These are phyloP conservation scores for Jasminum sambac DNA, from an alignment of 257 asterid genomes.

Conservation along the genomic window DNA sequence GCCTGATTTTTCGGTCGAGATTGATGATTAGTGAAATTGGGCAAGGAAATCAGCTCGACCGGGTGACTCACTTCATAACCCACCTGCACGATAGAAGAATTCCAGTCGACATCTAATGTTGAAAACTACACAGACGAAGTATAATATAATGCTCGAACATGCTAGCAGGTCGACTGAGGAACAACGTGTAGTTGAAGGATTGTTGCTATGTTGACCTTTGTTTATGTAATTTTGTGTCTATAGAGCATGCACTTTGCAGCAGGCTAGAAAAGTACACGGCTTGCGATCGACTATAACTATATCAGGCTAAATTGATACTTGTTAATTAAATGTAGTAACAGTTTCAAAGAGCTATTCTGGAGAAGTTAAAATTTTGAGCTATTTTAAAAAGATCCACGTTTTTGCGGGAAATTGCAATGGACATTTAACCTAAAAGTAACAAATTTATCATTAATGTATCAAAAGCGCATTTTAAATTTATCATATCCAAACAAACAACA, in stretches of 20 bases:
- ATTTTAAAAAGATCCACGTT: too few species aligned
- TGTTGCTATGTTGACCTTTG: background rate
- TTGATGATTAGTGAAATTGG: constrained; percentile 53
- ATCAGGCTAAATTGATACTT: too few species aligned
- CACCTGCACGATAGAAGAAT: background rate
- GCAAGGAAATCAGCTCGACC: background rate
- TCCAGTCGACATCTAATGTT: background rate
- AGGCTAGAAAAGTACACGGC: background rate
- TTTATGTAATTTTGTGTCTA: background rate
- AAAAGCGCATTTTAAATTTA: too few species aligned
- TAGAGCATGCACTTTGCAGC: background rate
- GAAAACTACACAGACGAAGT: background rate
- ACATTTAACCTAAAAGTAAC: too few species aligned
- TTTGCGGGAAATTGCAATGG: too few species aligned
- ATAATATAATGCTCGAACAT: background rate
- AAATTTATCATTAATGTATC: too few species aligned
- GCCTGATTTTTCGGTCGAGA: constrained; percentile 78
- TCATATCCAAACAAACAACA: too few species aligned
- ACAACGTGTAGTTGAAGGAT: background rate
- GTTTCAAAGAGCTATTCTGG: too few species aligned
- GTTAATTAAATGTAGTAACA: background rate
- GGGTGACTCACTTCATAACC: background rate
- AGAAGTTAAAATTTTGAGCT: too few species aligned
- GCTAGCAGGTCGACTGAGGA: background rate
- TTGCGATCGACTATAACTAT: background rate